Evolutionary conservation across 192 early-diverging fungal genomes (phyloP), one percentile per base, ranked within the genome.

Genomic region (Umbelopsis isabellina): DNA sequence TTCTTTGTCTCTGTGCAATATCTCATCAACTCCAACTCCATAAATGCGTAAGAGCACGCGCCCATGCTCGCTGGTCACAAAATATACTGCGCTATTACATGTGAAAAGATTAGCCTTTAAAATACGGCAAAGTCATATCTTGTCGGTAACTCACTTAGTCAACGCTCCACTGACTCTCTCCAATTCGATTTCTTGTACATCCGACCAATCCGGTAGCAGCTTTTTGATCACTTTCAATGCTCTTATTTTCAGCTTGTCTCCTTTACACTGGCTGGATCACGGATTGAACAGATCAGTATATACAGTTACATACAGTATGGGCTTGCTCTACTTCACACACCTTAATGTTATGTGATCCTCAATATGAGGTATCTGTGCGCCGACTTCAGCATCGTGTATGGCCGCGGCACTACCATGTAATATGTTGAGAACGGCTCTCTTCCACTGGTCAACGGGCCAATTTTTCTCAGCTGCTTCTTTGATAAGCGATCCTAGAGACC

Each of bases 21-120:
- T 79, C 66, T 91, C 79, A 50, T 93, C 94, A 20, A 89, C 90
- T n/a, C 91, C 94, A 11, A 86, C 70, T 3, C 94, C 94, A 73
- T 96, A 96, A 1, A 96, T 86, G 16, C 94, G 84, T 33, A 93
- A 72, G 25, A 94, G 79, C 2, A 75, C 6, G 23, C 68, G 68
- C 21, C 66, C 41, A 10, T 47, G 37, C 5, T 46, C 27, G 22
- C 67, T 75, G 6, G 50, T 75, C 11, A 75, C 65, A 35, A 71
- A 75, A 23, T 64, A 75, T 6, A 75, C 74, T 16, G 74, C 74
- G 55, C 74, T 75, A 16, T 16, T 18, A 0, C 12, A 15, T 55
- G 3, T 4, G n/a, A n/a, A 23, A 23, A 9, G 1, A 41, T n/a
- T 13, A 53, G 13, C 2, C 37, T n/a, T 16, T 12, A 21, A 33